Conservation (phyloP, 331 rosid species). For the Quercus tomentella region DNA sequence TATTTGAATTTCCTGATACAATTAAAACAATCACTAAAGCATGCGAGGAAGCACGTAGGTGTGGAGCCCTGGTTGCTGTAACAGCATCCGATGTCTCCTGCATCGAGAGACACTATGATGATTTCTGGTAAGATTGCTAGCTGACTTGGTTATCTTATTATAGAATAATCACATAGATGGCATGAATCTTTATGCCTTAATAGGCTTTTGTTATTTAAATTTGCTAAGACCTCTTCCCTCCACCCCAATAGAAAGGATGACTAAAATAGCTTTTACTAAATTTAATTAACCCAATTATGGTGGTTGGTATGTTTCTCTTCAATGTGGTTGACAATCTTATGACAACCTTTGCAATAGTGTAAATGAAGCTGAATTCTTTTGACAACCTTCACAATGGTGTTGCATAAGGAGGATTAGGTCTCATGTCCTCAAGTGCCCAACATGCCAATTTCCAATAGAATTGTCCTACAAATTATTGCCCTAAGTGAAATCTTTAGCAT, state of each 20-base stretch:
- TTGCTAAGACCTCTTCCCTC: background rate
- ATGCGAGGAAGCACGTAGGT: slow-evolving; percentile 70
- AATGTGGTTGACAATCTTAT: background rate
- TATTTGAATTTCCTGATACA: slow-evolving; percentile 88
- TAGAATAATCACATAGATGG: background rate
- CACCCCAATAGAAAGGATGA: background rate
- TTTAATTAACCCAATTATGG: background rate
- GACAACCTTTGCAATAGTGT: background rate
- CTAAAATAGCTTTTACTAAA: background rate
- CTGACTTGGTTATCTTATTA: background rate
- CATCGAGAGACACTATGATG: slow-evolving; percentile 81
- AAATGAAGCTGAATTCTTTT: background rate
- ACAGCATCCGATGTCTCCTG: slow-evolving; percentile 96
- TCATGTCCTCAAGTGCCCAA: background rate
- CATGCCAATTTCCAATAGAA: background rate
- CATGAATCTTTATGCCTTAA: background rate
- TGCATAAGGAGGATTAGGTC: background rate
- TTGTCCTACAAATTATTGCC: background rate
- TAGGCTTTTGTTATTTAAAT: background rate
- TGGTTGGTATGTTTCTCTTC: background rate
- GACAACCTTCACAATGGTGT: background rate
- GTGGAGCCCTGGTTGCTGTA: slow-evolving; percentile 81
- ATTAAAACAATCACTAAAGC: slow-evolving; percentile 64
- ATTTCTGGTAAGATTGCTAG: slow-evolving; percentile 61
- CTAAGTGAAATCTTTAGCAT: background rate